Evolutionary conservation across 768 basidiomycete genomes (phyloP).

Genomic region (Punctularia strigosozonata): DNA sequence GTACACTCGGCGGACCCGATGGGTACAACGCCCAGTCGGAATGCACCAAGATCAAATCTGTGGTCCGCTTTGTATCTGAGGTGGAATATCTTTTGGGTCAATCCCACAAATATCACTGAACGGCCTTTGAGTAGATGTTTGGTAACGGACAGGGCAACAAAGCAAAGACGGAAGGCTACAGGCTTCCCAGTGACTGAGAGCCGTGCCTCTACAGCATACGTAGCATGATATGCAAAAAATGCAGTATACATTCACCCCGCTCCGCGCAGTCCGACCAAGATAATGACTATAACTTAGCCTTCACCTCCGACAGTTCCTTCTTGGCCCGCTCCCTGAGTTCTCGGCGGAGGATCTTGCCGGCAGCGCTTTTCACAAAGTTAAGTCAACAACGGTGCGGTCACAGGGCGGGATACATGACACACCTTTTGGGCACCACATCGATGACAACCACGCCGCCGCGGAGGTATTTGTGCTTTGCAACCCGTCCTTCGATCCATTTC

Average conservation of each 20-base stretch:
- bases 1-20: constrained; percentile 34
- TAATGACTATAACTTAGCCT: background rate
- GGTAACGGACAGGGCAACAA: no score
- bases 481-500: constrained; percentile 56
- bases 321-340: constrained; percentile 62
- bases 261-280: no score
- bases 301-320: constrained; percentile 25
- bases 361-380: constrained; percentile 37
- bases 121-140: no score
- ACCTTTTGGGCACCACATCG: constrained; percentile 62
- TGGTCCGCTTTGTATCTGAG: no score
- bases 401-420: constrained; percentile 4
- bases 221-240: no score
- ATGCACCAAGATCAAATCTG: constrained; percentile 56
- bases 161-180: no score
- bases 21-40: constrained; percentile 47
- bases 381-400: background rate
- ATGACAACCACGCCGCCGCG: constrained; percentile 61
- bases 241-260: no score
- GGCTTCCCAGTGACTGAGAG: no score
- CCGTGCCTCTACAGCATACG: no score
- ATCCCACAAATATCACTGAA: no score
- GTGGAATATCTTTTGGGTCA: no score
- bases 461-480: constrained; percentile 67
- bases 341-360: constrained; percentile 80